Evolutionary conservation across 2,329 filamentous ascomycete genomes (phyloP).

Genomic region (Pseudogymnoascus sp.): DNA sequence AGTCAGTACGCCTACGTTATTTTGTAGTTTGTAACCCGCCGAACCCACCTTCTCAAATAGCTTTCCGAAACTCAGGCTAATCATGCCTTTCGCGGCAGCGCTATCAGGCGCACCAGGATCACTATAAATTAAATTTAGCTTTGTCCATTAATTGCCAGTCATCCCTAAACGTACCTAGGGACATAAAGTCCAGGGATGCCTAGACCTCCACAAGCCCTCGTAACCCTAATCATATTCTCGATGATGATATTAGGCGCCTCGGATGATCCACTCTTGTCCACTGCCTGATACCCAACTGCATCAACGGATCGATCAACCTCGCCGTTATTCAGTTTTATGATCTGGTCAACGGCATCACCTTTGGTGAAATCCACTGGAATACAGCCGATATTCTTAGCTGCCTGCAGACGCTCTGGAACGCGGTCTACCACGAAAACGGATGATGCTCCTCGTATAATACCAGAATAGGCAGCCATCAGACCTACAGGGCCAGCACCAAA

Average conservation of each 20-base stretch:
- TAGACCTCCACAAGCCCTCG: slow-evolving; percentile 52
- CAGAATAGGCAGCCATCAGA: slow-evolving; percentile 59
- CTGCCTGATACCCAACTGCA: slow-evolving; percentile 59
- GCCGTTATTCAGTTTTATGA: slow-evolving; percentile 49
- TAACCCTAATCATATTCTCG: slow-evolving; percentile 57
- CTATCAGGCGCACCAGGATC: slow-evolving; percentile 58
- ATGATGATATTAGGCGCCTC: slow-evolving; percentile 57
- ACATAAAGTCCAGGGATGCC: slow-evolving; percentile 47
- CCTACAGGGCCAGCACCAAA: slow-evolving; percentile 60
- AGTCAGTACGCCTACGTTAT: neutral
- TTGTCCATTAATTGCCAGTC: too few species aligned
- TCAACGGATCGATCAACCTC: slow-evolving; percentile 60
- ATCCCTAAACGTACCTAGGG: slow-evolving; percentile 24
- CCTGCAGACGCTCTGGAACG: slow-evolving; percentile 50
- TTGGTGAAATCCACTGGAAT: slow-evolving; percentile 54
- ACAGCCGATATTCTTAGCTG: slow-evolving; percentile 55
- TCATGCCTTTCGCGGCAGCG: slow-evolving; percentile 54
- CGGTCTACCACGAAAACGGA: slow-evolving; percentile 57
- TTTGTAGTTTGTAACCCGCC: neutral
- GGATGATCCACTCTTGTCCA: slow-evolving; percentile 45
- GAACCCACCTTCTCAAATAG: slow-evolving; percentile 56
- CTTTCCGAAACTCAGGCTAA: slow-evolving; percentile 58
- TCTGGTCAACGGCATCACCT: slow-evolving; percentile 52
- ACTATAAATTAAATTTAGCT: slow-evolving; percentile 17
- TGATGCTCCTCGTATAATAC: slow-evolving; percentile 51